Conservation (phyloP, 2,329 filamentous ascomycete species). For the Hypoxylon sp. region DNA sequence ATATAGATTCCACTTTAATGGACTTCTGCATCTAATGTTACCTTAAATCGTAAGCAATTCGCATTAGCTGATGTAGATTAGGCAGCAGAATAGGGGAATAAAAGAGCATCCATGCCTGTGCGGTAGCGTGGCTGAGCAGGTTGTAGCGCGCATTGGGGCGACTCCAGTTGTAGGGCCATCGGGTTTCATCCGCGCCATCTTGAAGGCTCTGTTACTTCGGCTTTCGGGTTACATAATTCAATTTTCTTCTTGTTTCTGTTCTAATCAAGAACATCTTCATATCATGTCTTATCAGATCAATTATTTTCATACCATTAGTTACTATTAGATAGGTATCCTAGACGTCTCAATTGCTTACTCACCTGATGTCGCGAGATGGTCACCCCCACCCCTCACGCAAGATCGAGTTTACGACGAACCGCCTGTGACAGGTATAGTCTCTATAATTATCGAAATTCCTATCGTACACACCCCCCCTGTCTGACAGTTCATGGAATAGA, state of each 20-base stretch:
- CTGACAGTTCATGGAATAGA: slow-evolving; percentile 26
- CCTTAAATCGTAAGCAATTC: neutral
- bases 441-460: neutral
- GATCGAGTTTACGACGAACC: slow-evolving; percentile 42
- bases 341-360: neutral
- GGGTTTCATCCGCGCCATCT: slow-evolving; percentile 11
- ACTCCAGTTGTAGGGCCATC: slow-evolving; percentile 12
- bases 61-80: slow-evolving; percentile 15
- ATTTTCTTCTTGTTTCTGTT: slow-evolving; percentile 1
- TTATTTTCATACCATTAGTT: neutral
- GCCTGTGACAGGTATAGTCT: slow-evolving; percentile 41
- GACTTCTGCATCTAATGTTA: neutral
- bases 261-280: neutral
- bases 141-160: slow-evolving; percentile 15
- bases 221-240: slow-evolving; percentile 18
- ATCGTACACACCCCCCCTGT: slow-evolving; percentile 2
- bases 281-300: neutral
- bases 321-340: neutral
- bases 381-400: slow-evolving; percentile 30
- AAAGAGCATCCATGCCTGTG: slow-evolving; percentile 2
- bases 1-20: slow-evolving; percentile 1
- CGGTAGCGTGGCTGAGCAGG: slow-evolving; percentile 25
- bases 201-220: slow-evolving; percentile 1
- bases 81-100: slow-evolving; percentile 25
- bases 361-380: slow-evolving; percentile 21